A percentile compares a stretch with the other conserved stretches of the same genome.
These are phyloP conservation scores for Holtermanniella nyarrowii DNA, from an alignment of 768 basidiomycete genomes.

Conservation along the genomic window DNA sequence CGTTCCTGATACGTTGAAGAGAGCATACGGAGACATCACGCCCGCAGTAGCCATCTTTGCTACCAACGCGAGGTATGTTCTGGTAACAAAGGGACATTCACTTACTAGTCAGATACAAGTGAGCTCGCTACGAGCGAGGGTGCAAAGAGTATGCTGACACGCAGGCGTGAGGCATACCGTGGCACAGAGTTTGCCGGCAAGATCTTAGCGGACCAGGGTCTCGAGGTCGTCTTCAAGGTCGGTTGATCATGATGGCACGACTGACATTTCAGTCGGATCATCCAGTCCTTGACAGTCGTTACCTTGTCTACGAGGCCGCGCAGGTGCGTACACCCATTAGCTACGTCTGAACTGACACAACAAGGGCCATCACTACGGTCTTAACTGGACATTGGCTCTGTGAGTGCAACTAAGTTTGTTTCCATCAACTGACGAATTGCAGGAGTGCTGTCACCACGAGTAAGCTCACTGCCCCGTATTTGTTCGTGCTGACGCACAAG, in stretches of 20 bases:
- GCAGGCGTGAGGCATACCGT: conserved; percentile 72
- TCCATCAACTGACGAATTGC: neutral
- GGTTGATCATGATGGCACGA: conserved; percentile 1
- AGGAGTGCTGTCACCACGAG: neutral
- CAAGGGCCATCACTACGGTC: conserved; percentile 54
- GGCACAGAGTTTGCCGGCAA: conserved; percentile 70
- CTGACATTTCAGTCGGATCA: conserved; percentile 30
- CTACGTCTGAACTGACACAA: neutral
- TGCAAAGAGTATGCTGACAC: too few relatives aligned
- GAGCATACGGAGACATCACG: conserved; percentile 55
- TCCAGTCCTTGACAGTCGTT: conserved; percentile 52
- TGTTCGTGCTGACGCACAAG: conserved; percentile 60
- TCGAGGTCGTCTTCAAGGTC: conserved; percentile 61
- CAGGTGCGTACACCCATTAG: conserved; percentile 46
- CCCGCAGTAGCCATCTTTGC: conserved; percentile 69
- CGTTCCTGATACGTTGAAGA: conserved; percentile 64
- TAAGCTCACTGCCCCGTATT: too few relatives aligned
- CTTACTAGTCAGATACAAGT: conserved; percentile 1
- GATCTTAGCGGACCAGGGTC: conserved; percentile 57
- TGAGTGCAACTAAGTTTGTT: conserved; percentile 24
- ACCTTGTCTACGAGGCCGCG: conserved; percentile 72
- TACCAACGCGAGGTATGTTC: conserved; percentile 56
- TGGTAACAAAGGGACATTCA: too few relatives aligned
- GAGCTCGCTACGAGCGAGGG: neutral
- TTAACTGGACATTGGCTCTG: conserved; percentile 56